phyloP scores from a whole-genome alignment of 1,139 yeast genomes.

The Geotrichum candidum region DNA sequence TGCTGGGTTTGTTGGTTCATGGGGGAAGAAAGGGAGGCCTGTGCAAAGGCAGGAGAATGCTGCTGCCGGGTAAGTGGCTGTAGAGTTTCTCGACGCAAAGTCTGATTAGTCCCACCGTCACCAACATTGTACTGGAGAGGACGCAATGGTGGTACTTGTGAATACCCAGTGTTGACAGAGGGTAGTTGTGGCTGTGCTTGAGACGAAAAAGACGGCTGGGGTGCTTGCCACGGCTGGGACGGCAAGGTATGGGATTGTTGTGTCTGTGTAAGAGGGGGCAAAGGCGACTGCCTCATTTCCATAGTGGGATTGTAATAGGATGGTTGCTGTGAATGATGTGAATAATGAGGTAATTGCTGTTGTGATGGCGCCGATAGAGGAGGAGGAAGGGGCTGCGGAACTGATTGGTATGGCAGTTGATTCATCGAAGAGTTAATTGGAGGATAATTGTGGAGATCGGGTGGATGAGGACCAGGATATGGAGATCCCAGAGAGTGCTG shows the following conservation, averaged over 20 bases:
- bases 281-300: not conserved
- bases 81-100: not conserved
- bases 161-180: not conserved
- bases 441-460: not conserved
- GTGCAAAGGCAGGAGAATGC: not conserved
- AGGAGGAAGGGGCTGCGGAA: not conserved
- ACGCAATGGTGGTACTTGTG: not conserved
- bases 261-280: not conserved
- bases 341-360: not conserved
- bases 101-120: not conserved
- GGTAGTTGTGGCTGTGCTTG: not conserved
- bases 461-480: constrained; percentile 1
- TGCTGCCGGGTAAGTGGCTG: not conserved
- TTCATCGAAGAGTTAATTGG: not conserved
- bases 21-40: not conserved
- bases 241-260: not conserved
- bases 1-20: not conserved
- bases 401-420: constrained; percentile 8
- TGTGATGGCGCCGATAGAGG: not conserved
- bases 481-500: not conserved
- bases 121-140: not conserved
- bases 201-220: not conserved
- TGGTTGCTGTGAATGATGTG: constrained; percentile 1
- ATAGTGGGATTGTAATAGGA: not conserved
- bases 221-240: not conserved